Evolutionary conservation across 1,284 basidiomycete species (phyloP), one percentile per base, ranked within the genome.

Genomic region (Puccinia polysora): DNA sequence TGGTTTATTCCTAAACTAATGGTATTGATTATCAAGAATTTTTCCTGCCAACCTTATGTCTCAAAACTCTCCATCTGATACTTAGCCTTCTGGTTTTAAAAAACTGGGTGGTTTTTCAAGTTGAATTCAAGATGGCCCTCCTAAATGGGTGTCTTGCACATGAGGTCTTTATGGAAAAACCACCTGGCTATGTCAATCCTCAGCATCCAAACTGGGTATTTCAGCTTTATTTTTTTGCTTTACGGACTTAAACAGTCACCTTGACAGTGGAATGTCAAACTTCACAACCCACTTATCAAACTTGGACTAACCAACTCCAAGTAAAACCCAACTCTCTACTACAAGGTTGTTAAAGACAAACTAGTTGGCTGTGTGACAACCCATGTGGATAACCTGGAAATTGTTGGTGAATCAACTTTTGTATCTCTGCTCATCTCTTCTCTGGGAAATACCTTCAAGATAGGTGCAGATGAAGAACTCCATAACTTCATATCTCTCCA

Each of bases 11-110:
- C n/a, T n/a, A n/a, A n/a, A n/a, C n/a, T n/a, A n/a, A n/a, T n/a
- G n/a, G n/a, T n/a, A n/a, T n/a, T n/a, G n/a, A 74, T 40, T 74
- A 74, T 58, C 32, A 65, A 28, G 73, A 74, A 2, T 67, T 65
- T 4, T 74, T 56, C 36, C 23, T 58, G 1, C 74, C 72, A 15
- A 65, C 73, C 0, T 32, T 52, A 2, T 32, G 38, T 1, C 38
- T 65, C 8, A 18, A 36, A 30, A 36, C 73, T 3, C n/a, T 74
- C 1, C 25, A 58, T 2, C 20, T 55, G 14, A 34, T 73, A 10
- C 52, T 73, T 10, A 36, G 65, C 15, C 45, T 73, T 12, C 36
- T 64, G 4, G 62, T 34, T 3, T 8, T 18, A 18, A 49, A 56
- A 14, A 34, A 30, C 2, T 67, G 45, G 58, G 38, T 56, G 10